Conservation (phyloP, 2,329 filamentous ascomycete species). For the Colletotrichum liaoningense region DNA sequence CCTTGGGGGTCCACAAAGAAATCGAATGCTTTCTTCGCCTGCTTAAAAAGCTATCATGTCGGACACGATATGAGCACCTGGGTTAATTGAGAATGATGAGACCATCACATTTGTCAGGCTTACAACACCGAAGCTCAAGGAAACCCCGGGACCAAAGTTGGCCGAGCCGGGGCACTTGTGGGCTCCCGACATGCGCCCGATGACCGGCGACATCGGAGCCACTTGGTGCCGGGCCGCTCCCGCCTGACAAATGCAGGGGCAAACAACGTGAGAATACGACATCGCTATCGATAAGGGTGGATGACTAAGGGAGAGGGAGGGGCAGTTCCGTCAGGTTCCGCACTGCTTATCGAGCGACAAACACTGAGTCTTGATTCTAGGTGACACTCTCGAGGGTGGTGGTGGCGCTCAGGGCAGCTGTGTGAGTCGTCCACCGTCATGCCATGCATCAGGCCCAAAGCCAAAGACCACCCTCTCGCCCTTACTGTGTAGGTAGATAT, state of each 20-base stretch:
- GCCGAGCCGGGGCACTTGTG: neutral
- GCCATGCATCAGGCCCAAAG: neutral
- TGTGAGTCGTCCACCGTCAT: conserved; percentile 17
- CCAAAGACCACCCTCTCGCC: neutral
- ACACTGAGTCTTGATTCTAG: neutral
- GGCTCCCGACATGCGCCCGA: neutral
- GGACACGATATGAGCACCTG: neutral
- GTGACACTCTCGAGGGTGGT: neutral
- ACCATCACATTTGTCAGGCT: neutral
- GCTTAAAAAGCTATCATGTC: neutral
- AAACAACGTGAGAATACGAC: neutral
- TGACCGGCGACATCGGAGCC: conserved; percentile 22
- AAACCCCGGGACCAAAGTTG: conserved; percentile 1
- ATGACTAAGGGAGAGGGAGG: neutral
- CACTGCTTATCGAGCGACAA: conserved; percentile 7
- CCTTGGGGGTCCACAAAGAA: neutral
- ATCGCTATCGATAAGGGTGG: conserved; percentile 14
- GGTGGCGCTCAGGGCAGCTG: conserved; percentile 30
- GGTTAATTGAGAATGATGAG: neutral
- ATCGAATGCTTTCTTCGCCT: neutral
- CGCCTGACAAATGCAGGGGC: conserved; percentile 31
- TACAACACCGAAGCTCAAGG: neutral
- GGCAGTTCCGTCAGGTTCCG: neutral
- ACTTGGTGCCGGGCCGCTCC: conserved; percentile 24
- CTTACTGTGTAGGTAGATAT: no score